These are phyloP conservation scores for Tilletia walkeri DNA, from an alignment of 1,284 basidiomycete species.

Conservation along the genomic window DNA sequence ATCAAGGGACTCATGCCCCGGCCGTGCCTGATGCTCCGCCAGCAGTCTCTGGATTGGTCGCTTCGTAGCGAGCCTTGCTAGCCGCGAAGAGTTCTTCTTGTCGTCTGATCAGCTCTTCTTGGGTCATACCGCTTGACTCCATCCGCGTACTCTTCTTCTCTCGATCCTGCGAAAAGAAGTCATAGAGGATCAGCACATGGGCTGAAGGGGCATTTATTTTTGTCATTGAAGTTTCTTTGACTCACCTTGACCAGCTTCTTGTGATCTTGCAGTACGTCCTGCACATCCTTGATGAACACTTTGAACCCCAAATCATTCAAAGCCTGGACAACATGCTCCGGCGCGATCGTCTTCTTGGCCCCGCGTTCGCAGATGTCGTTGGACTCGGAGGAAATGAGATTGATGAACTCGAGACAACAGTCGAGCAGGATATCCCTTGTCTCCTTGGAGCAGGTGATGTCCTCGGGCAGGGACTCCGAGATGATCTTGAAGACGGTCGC, in stretches of 20 bases:
- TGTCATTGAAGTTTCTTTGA: no score
- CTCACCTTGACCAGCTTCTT: constrained; percentile 84
- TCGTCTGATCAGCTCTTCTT: constrained; percentile 80
- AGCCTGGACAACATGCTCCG: constrained; percentile 91
- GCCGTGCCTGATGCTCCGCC: background rate
- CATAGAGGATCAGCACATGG: no score
- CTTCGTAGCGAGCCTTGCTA: constrained; percentile 65
- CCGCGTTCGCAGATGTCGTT: constrained; percentile 98
- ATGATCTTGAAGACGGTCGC: constrained; percentile 98
- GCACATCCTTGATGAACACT: constrained; percentile 79
- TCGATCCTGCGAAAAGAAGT: constrained; percentile 30
- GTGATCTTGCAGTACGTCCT: constrained; percentile 88
- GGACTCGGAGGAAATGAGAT: constrained; percentile 92
- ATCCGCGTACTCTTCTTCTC: constrained; percentile 70
- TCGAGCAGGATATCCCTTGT: constrained; percentile 94
- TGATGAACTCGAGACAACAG: constrained; percentile 99
- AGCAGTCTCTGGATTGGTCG: constrained; percentile 30
- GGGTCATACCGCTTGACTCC: constrained; percentile 82
- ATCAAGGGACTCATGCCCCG: background rate
- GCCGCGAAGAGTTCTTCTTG: constrained; percentile 90
- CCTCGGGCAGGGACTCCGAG: constrained; percentile 79
- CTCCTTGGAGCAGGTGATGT: constrained; percentile 89
- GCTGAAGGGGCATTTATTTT: no score
- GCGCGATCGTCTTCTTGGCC: constrained; percentile 98
- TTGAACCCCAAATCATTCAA: constrained; percentile 91